phyloP scores from a whole-genome alignment of 148 eudicot species.

The Camellia sinensis region DNA sequence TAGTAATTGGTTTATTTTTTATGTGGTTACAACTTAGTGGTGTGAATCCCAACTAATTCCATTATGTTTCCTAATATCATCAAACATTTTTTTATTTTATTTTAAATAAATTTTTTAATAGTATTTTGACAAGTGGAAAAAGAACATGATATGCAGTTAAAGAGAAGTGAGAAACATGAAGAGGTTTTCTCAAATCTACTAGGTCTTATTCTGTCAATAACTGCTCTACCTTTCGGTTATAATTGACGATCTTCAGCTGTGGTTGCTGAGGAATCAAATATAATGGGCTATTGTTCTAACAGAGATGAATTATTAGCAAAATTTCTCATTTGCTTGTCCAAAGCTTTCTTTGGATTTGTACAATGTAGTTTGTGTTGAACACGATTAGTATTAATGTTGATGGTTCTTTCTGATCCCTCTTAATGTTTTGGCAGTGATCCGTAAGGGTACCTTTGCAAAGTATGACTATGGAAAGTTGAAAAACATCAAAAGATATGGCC shows the following conservation, averaged over 20 bases:
- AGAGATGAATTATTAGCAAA: too few species aligned
- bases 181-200: background rate
- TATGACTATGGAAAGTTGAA: constrained; percentile 81
- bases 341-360: background rate
- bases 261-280: background rate
- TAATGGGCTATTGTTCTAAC: background rate
- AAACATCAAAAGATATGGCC: constrained; percentile 62
- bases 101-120: background rate
- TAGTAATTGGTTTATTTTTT: background rate
- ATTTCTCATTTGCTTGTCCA: background rate
- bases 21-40: background rate
- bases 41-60: background rate
- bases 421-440: constrained; percentile 66
- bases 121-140: background rate
- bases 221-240: background rate
- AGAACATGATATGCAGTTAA: background rate
- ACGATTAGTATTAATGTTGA: background rate
- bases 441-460: constrained; percentile 81
- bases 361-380: background rate
- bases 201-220: background rate
- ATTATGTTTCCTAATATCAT: background rate
- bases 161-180: background rate
- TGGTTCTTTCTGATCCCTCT: background rate
- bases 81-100: background rate
- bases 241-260: background rate